Base-by-base conservation (phyloP, 345 rosid genomes). In the Eucalyptus microcorys region DNA sequence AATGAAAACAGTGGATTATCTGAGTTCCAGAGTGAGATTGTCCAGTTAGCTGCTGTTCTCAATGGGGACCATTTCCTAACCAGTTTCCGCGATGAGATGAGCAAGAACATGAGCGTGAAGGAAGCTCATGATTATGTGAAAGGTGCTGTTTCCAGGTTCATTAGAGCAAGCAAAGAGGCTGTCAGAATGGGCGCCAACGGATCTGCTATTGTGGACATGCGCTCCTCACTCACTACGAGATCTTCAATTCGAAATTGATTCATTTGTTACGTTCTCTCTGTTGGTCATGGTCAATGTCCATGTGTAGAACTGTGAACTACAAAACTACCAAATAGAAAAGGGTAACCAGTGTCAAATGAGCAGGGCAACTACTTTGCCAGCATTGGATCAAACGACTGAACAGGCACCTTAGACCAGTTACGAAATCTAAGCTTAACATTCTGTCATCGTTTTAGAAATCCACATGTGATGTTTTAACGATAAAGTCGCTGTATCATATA, bases 201-300 rank as follows among this genome's bases (percentile, higher is more conserved):
- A 93, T 97, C 99, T 76, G 97, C 97, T 48, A 96, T 97, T 92
- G 99, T 98, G 13, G 97, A 98, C 92, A 97, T 97, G 98, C 93
- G 98, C 79, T 94, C 99, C 30, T 97, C 98, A 0, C 99, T 98
- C 86, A 97, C 98, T 52, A 96, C 99, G 32, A 92, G 96, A 92
- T 91, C 95, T 48, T 90, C 95, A 1, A 64, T 83, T 49, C 95
- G 89, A 81, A 89, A 93, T 87, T 93, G 91, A 90, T 52, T 49
- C 26, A 42, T 81, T 42, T 26, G 86, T 11, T 27, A 40, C 59
- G 19, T 66, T 32, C 21, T 13, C 48, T 40, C 27, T 52, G 26
- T 37, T 88, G 50, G 40, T 47, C 34, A 43, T 50, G 47, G 57
- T 64, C 42, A 76, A 19, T 45, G 45, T 87, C 83, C 52, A 34